Evolutionary conservation across 140 eudicot genomes (phyloP).

Genomic region (Stevia rebaudiana): DNA sequence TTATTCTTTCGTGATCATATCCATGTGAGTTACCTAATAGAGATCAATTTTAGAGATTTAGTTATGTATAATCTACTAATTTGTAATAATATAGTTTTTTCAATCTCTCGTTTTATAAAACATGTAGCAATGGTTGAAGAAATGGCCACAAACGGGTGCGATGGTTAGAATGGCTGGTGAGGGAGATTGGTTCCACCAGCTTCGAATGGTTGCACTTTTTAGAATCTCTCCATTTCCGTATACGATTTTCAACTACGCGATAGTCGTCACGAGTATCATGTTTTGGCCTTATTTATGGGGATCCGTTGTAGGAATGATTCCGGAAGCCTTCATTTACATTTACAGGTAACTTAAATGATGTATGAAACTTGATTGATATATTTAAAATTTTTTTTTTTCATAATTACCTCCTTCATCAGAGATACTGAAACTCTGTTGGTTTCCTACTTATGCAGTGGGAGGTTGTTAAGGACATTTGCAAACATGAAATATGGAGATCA

Average conservation of each 20-base stretch:
- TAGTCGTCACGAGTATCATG: slow-evolving; percentile 77
- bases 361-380: not conserved
- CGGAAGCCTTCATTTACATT: slow-evolving; percentile 87
- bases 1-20: slow-evolving; percentile 70
- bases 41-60: no score
- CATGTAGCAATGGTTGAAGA: slow-evolving; percentile 73
- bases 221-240: slow-evolving; percentile 93
- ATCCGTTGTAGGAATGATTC: slow-evolving; percentile 89
- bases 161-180: slow-evolving; percentile 88
- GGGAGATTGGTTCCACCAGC: slow-evolving; percentile 81
- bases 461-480: slow-evolving; percentile 73
- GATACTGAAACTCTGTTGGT: not conserved
- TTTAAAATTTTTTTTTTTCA: not conserved
- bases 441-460: slow-evolving; percentile 55
- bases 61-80: no score
- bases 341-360: slow-evolving; percentile 62
- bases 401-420: not conserved
- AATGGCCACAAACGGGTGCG: slow-evolving; percentile 86
- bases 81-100: not conserved
- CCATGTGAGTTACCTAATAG: slow-evolving; percentile 73
- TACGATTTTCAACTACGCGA: slow-evolving; percentile 81
- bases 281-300: slow-evolving; percentile 92
- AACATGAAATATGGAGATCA: slow-evolving; percentile 72
- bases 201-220: slow-evolving; percentile 78
- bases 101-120: not conserved